Evolutionary conservation across 75 land plant genomes (phyloP), one percentile per base, ranked within the genome.

Genomic region (Selaginella tamariscina): DNA sequence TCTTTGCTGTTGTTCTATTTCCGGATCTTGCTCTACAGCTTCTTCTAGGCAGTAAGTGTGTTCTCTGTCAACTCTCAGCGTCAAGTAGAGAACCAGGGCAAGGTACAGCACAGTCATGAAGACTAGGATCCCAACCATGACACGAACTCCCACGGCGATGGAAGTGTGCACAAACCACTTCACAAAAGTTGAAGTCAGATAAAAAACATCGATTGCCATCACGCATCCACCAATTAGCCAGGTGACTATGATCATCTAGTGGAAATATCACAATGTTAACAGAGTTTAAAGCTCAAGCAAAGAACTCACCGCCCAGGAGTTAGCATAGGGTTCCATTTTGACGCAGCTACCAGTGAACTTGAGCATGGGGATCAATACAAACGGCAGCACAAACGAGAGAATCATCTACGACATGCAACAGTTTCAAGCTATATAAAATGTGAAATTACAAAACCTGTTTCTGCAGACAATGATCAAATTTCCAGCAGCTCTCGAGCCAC

Each of bases 131-230:
- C 62, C 62, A n/a, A 59, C 8, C 24, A 27, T 21, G 8, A 59
- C 26, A 2, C n/a, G 8, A 9, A 8, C 62, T 21, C 62, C 62
- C 26, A 23, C 21, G 23, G 23, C 62, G n/a, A 59, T 23, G 27
- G 27, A 23, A 9, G n/a, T 21, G 26, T 59, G 62, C 5, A 59
- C 8, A n/a, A 59, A 9, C 62, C 62, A 59, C 24, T 21, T 26
- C 18, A n/a, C 8, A n/a, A 59, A 59, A 2, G 62, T 9, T 5
- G 62, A 23, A n/a, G 18, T 23, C 62, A 59, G 26, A 23, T 59
- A 59, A 5, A 2, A 59, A 5, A 59, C 62, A n/a, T 59, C 21
- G 62, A 59, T 59, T 5, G 62, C 62, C 62, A 59, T 59, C 23
- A 59, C 62, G 8, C 24, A 8, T 5, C 24, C 23, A 23, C 62